phyloP scores from a whole-genome alignment of 2,329 filamentous ascomycete genomes.

The Massarina eburnea region DNA sequence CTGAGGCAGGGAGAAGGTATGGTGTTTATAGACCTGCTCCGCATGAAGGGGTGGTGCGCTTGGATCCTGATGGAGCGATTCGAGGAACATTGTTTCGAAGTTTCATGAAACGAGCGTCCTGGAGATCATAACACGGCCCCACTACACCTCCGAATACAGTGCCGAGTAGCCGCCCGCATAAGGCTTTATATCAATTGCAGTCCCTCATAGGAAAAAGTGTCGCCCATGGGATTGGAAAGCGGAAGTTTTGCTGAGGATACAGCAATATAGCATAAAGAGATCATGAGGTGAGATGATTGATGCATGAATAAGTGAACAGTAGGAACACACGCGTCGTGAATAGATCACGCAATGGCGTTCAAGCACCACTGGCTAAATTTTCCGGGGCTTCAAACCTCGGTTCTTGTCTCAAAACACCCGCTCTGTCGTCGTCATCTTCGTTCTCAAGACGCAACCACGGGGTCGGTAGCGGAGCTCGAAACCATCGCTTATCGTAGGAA shows the following conservation, averaged over 20 bases:
- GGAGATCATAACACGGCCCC: constrained; percentile 20
- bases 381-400: not conserved
- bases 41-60: not conserved
- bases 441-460: not conserved
- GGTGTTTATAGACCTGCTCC: not conserved
- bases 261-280: not conserved
- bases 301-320: not conserved
- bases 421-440: too few species aligned
- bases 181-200: not conserved
- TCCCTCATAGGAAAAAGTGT: not conserved
- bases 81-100: constrained; percentile 17
- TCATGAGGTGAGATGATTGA: not conserved
- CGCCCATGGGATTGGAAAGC: not conserved
- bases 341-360: not conserved
- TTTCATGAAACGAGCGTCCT: constrained; percentile 23
- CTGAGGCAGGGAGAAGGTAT: not conserved
- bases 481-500: constrained; percentile 1
- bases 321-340: not conserved
- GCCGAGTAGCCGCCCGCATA: not conserved
- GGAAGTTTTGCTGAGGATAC: not conserved
- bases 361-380: not conserved
- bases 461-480: not conserved
- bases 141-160: constrained; percentile 3
- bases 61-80: not conserved
- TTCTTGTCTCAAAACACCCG: not conserved